Evolutionary conservation across 176 grass and related monocot species (phyloP).

Genomic region (Urochloa ruziziensis): DNA sequence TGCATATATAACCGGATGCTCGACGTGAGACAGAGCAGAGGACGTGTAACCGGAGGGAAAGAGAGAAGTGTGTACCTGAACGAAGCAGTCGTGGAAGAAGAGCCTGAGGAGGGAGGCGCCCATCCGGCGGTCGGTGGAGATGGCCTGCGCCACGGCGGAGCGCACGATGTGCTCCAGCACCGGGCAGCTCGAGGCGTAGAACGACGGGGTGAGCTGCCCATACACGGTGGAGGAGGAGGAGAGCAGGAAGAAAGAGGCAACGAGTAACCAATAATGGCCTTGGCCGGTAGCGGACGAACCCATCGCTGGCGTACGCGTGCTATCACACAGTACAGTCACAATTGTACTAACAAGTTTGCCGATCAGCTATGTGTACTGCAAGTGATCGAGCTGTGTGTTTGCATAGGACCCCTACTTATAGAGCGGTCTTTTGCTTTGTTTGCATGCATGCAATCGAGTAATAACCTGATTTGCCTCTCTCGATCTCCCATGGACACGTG

Average conservation of each 20-base stretch:
- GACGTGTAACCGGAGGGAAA: no score
- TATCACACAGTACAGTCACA: no score
- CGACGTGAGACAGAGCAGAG: no score
- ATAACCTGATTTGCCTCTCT: no score
- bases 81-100: constrained; percentile 80
- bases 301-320: no score
- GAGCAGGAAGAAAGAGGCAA: constrained; percentile 16
- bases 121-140: constrained; percentile 41
- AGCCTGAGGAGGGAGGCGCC: constrained; percentile 70
- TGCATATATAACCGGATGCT: neutral
- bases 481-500: no score
- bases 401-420: no score
- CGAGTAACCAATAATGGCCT: neutral
- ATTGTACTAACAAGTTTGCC: no score
- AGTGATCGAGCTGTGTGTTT: no score
- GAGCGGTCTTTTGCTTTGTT: no score
- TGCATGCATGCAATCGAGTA: no score
- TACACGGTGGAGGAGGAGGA: constrained; percentile 4
- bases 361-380: no score
- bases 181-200: constrained; percentile 52
- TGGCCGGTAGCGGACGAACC: neutral
- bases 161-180: constrained; percentile 28
- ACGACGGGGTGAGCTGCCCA: constrained; percentile 44
- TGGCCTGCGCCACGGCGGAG: constrained; percentile 14
- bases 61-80: constrained; percentile 23